phyloP scores from a whole-genome alignment of 2,329 filamentous ascomycete genomes.

The Escovopsis sp. region DNA sequence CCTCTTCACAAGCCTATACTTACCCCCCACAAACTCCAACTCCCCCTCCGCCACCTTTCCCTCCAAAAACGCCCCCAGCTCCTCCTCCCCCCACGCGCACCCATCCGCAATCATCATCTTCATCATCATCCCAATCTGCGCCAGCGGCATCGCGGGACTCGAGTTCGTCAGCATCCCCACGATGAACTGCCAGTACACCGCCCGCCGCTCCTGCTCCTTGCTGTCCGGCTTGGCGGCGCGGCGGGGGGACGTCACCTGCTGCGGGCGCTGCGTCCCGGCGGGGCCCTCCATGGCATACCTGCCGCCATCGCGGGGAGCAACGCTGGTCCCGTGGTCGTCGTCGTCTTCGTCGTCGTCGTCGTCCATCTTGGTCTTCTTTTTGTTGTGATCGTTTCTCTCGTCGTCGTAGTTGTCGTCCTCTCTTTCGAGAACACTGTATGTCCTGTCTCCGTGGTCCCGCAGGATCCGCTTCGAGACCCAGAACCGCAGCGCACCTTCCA shows the following conservation, averaged over 20 bases:
- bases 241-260: conserved; percentile 21
- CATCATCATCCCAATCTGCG: conserved; percentile 84
- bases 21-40: conserved; percentile 54
- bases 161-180: conserved; percentile 91
- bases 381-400: too few species aligned
- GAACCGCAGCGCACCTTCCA: conserved; percentile 51
- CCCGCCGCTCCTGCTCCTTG: conserved; percentile 44
- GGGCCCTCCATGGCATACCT: conserved; percentile 14
- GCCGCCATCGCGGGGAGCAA: too few species aligned
- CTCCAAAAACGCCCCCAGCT: conserved; percentile 64
- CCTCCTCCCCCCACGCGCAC: conserved; percentile 80
- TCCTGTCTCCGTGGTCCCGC: conserved; percentile 35
- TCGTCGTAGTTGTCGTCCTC: conserved; percentile 22
- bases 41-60: conserved; percentile 61
- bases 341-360: neutral
- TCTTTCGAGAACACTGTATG: conserved; percentile 54
- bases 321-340: conserved; percentile 16
- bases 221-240: conserved; percentile 42
- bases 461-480: conserved; percentile 59
- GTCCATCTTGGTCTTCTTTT: too few species aligned
- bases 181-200: conserved; percentile 82
- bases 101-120: conserved; percentile 80
- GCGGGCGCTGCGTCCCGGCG: conserved; percentile 8
- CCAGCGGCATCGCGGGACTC: conserved; percentile 60
- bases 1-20: conserved; percentile 51